These are phyloP conservation scores for Stromatinia cepivora DNA, from an alignment of 2,329 filamentous ascomycete species.

Conservation along the genomic window DNA sequence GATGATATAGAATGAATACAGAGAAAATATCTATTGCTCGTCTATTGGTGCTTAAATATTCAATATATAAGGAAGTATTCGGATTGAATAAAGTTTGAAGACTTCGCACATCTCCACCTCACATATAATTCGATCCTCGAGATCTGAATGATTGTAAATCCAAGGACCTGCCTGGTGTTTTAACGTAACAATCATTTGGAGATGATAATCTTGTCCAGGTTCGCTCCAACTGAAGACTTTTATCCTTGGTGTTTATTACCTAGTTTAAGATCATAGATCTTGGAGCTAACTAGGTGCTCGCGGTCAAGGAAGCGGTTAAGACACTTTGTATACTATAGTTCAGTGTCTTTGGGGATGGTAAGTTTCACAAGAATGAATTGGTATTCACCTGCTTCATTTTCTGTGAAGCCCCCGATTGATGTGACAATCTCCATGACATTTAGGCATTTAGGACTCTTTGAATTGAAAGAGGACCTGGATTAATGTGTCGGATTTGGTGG, in stretches of 20 bases:
- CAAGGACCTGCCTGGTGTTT: neutral
- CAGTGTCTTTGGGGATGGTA: neutral
- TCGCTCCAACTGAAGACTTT: too few species aligned
- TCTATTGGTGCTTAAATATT: constrained; percentile 27
- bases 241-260: too few species aligned
- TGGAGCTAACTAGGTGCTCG: neutral
- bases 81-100: constrained; percentile 27
- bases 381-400: neutral
- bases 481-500: neutral
- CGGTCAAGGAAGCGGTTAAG: neutral
- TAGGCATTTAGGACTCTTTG: neutral
- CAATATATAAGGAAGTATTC: constrained; percentile 38
- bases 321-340: neutral
- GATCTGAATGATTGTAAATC: neutral
- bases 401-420: neutral
- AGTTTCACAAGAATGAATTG: neutral
- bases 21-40: too few species aligned
- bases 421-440: neutral
- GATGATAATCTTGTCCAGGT: neutral
- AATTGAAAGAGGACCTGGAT: neutral
- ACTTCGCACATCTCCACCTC: too few species aligned
- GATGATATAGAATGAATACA: constrained; percentile 35
- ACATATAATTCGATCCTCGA: neutral
- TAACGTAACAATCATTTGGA: neutral
- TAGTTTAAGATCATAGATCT: neutral